Evolutionary conservation across 2,329 filamentous ascomycete genomes (phyloP), one percentile per base, ranked within the genome.

Genomic region (Rhexocercosporidium sp.): DNA sequence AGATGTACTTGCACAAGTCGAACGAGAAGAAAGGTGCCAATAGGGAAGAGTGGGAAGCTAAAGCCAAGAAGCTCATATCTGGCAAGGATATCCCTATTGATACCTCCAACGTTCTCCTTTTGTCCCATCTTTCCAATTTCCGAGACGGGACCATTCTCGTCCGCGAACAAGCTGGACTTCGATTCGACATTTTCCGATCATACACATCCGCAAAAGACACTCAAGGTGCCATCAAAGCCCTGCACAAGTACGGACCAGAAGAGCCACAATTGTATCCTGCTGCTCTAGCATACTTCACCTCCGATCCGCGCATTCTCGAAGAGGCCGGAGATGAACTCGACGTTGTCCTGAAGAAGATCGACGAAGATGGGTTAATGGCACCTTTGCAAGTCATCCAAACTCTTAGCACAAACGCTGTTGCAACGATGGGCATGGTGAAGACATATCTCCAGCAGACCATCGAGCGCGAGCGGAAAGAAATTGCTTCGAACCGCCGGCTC

Each of bases 401-500:
- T 0, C 86, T 99, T 16, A 90, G 87, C 68, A 86, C 86, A 62
- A 92, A 91, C 72, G 87, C 90, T 6, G 93, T 97, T 2, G 95
- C 96, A 0, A 98, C 94, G 0, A 97, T 99, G 92, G 96, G 95
- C 60, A 94, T 98, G 86, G 91, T 99, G 69, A 98, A 97, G 80
- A 89, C 90, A 6, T 99, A 99, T 79, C 88, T 99, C 1, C 88
- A 92, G 70, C 89, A 92, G 59, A 97, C 94, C 9, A 97, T 99
- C 70, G 90, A 93, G 72, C 89, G 93, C 60, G 96, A 99, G 80
- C 88, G 93, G 29, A 90, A 89, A 67, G 94, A 97, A 75, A 97
- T 99, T 67, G 88, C 82, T 8, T 78, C 84, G 41, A 98, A 98
- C 78, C 88, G 92, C 60, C 88, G 90, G 46, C 88, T 95, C 51